These are phyloP conservation scores for Metrosideros polymorpha DNA, from an alignment of 441 rosid genomes.

Conservation along the genomic window DNA sequence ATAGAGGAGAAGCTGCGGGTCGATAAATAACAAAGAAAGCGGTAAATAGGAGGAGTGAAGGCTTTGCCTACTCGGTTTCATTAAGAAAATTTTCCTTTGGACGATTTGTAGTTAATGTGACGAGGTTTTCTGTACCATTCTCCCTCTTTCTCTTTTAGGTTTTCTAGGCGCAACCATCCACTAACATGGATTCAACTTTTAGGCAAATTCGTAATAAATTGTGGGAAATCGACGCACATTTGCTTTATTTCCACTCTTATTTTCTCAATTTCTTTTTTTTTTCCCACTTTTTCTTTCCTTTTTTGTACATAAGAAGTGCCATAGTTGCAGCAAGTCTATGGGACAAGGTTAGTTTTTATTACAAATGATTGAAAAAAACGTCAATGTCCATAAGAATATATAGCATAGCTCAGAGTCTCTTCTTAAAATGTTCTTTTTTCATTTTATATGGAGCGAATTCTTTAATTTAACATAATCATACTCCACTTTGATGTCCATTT, in stretches of 20 bases:
- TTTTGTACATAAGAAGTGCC: not conserved
- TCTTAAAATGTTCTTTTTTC: not conserved
- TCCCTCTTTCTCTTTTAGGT: too few relatives aligned
- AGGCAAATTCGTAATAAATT: too few relatives aligned
- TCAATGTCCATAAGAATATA: not conserved
- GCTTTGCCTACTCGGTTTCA: not conserved
- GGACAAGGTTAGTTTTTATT: not conserved
- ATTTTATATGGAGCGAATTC: not conserved
- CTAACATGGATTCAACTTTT: too few relatives aligned
- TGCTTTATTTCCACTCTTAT: too few relatives aligned
- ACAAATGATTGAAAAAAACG: not conserved
- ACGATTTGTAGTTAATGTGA: not conserved
- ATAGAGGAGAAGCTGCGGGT: not conserved
- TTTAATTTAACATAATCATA: rapidly evolving
- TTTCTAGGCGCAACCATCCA: too few relatives aligned
- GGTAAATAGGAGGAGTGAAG: not conserved
- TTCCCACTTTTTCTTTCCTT: not conserved
- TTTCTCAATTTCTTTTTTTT: not conserved
- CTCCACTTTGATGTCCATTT: not conserved
- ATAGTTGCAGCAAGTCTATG: not conserved
- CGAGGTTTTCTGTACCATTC: too few relatives aligned
- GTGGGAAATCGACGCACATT: too few relatives aligned
- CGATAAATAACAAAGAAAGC: not conserved
- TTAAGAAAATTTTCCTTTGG: not conserved
- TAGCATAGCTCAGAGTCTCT: not conserved